phyloP scores from a whole-genome alignment of 1,284 basidiomycete species.

The Pseudozyma sp. region DNA sequence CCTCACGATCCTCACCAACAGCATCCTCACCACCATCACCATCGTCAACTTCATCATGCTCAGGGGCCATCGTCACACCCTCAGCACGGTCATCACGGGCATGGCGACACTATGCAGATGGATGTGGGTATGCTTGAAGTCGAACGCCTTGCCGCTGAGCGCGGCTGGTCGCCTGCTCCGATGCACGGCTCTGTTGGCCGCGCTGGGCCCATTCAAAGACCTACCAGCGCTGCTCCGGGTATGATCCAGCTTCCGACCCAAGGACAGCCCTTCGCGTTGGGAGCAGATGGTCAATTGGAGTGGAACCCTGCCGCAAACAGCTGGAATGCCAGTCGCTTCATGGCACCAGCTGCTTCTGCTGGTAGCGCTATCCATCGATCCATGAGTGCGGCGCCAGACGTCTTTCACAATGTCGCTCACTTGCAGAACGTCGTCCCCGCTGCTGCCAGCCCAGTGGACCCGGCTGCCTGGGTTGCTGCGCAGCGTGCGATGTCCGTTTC shows the following conservation, averaged over 20 bases:
- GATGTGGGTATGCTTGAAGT: slow-evolving; percentile 42
- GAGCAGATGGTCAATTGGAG: slow-evolving; percentile 29
- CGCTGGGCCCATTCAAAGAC: slow-evolving; percentile 20
- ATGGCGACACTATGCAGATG: slow-evolving; percentile 17
- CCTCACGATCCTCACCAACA: slow-evolving; percentile 19
- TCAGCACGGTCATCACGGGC: slow-evolving; percentile 22
- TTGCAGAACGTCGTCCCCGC: slow-evolving; percentile 1
- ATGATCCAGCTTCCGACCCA: slow-evolving; percentile 46
- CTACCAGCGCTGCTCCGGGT: slow-evolving; percentile 49
- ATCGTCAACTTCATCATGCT: slow-evolving; percentile 15
- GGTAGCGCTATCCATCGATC: slow-evolving; percentile 37
- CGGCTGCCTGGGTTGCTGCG: slow-evolving; percentile 26
- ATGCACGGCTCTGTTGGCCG: slow-evolving; percentile 8
- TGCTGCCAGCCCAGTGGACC: slow-evolving; percentile 3
- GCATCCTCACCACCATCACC: slow-evolving; percentile 11
- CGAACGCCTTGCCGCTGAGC: slow-evolving; percentile 47
- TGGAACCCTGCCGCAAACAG: slow-evolving; percentile 38
- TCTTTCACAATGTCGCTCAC: slow-evolving; percentile 28
- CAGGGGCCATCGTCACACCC: slow-evolving; percentile 4
- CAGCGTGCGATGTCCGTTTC: slow-evolving; percentile 48
- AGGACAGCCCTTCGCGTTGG: slow-evolving; percentile 34
- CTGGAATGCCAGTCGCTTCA: slow-evolving; percentile 46
- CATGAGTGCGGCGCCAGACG: slow-evolving; percentile 51
- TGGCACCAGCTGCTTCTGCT: slow-evolving; percentile 17
- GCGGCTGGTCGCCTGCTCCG: slow-evolving; percentile 63